Base-by-base conservation (phyloP, 805 yeast genomes). In the Candida insectalens region DNA sequence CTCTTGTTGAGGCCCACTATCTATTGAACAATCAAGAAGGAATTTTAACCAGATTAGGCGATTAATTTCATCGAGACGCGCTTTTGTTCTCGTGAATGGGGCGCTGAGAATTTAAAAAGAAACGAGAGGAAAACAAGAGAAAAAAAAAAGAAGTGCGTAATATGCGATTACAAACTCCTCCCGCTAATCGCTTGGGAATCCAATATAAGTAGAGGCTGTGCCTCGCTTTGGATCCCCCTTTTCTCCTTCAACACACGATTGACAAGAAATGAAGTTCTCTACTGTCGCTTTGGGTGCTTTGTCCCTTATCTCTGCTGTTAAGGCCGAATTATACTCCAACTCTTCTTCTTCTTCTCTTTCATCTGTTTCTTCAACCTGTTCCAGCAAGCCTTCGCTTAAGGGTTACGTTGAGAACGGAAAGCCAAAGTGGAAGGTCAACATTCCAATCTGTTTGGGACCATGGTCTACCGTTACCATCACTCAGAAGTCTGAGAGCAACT, bases 251-350 rank as follows among this genome's bases (percentile, higher is more conserved):
- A 21, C 23, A 7, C 12, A 21, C 23, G 12, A 12, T 8, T 12
- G 7, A 21, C 23, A 21, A n/a, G 23, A 7, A 34, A 34, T 27
- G 33, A 36, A 20, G 25, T 37, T 27, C 21, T 20, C 21, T n/a
- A 21, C 25, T 16, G 22, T 31, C 4, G 18, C n/a, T 30, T 35
- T 17, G n/a, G 7, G 12, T 25, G 22, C 12, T 17, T 22, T 16
- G 16, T 21, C 17, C n/a, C 26, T 34, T 15, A 20, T 14, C 7
- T 30, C 21, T 19, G 27, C 12, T 23, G 33, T 16, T 8, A n/a
- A 18, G 34, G 36, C 22, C 6, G 15, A 27, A 16, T 18, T 25
- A 3, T 33, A 32, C 23, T 14, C 34, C n/a, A 32, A 34, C 3
- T 13, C 36, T 5, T 19, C 32, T 5, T 32, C 36, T 1, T 19